phyloP scores from a whole-genome alignment of 2,329 filamentous ascomycete species.

The Coniochaeta sp. region DNA sequence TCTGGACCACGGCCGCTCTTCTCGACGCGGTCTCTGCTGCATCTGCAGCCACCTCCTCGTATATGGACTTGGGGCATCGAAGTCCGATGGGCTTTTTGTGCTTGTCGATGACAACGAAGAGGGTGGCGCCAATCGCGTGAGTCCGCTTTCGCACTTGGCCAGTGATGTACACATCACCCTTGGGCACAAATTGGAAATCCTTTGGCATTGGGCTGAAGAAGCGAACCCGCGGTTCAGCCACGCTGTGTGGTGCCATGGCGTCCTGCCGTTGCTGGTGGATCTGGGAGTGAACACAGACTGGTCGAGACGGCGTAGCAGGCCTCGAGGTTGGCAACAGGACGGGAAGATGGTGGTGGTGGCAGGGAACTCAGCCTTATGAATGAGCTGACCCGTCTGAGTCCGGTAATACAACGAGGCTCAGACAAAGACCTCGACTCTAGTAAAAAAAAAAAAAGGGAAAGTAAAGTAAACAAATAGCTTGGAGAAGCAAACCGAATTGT shows the following conservation, averaged over 20 bases:
- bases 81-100: slow-evolving; percentile 24
- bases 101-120: slow-evolving; percentile 29
- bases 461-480: too few species aligned
- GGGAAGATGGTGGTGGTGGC: too few species aligned
- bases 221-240: slow-evolving; percentile 10
- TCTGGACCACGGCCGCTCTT: slow-evolving; percentile 24
- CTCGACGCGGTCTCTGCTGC: slow-evolving; percentile 22
- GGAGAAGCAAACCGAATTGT: too few species aligned
- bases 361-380: too few species aligned
- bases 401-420: too few species aligned
- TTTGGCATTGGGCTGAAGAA: slow-evolving; percentile 23
- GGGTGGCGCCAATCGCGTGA: slow-evolving; percentile 18
- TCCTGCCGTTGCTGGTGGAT: background rate
- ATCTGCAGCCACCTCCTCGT: slow-evolving; percentile 18
- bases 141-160: slow-evolving; percentile 31
- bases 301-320: too few species aligned
- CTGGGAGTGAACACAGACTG: too few species aligned
- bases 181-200: slow-evolving; percentile 33
- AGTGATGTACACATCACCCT: slow-evolving; percentile 35
- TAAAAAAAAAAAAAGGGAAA: too few species aligned
- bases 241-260: background rate
- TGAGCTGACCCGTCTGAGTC: too few species aligned
- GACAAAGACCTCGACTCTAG: too few species aligned
- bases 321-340: too few species aligned
- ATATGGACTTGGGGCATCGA: slow-evolving; percentile 28